phyloP scores from a whole-genome alignment of 2,329 filamentous ascomycete species.

The Talaromyces sp. region DNA sequence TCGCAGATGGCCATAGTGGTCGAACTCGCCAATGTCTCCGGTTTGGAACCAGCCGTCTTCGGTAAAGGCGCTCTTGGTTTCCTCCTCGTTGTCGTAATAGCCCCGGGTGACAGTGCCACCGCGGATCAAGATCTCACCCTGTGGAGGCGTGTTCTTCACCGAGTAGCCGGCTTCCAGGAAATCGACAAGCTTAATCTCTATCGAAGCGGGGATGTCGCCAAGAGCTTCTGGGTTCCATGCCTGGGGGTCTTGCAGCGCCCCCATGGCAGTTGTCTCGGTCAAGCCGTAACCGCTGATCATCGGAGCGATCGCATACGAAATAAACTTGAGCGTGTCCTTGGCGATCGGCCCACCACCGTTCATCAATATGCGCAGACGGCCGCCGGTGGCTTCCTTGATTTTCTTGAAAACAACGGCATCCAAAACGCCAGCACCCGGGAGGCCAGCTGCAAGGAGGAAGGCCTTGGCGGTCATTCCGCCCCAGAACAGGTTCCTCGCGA shows the following conservation, averaged over 20 bases:
- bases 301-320: conserved; percentile 86
- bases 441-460: conserved; percentile 52
- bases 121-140: conserved; percentile 89
- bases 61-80: conserved; percentile 73
- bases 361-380: conserved; percentile 81
- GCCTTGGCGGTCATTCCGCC: conserved; percentile 58
- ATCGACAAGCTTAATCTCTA: conserved; percentile 90
- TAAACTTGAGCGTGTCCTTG: conserved; percentile 80
- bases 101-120: conserved; percentile 69
- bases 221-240: conserved; percentile 75
- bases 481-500: conserved; percentile 77
- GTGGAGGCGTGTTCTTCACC: conserved; percentile 68
- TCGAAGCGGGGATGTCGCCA: conserved; percentile 69
- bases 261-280: conserved; percentile 79
- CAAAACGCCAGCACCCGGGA: conserved; percentile 55
- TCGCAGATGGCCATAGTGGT: conserved; percentile 70
- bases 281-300: conserved; percentile 94
- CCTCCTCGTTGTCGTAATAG: conserved; percentile 82
- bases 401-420: conserved; percentile 88
- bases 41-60: conserved; percentile 95
- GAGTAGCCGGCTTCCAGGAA: conserved; percentile 84
- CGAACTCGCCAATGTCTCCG: conserved; percentile 90
- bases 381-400: conserved; percentile 84
- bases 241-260: conserved; percentile 61
- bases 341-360: conserved; percentile 91